phyloP scores from a whole-genome alignment of 1,284 basidiomycete genomes.

The Lentinula novae-zelandiae region DNA sequence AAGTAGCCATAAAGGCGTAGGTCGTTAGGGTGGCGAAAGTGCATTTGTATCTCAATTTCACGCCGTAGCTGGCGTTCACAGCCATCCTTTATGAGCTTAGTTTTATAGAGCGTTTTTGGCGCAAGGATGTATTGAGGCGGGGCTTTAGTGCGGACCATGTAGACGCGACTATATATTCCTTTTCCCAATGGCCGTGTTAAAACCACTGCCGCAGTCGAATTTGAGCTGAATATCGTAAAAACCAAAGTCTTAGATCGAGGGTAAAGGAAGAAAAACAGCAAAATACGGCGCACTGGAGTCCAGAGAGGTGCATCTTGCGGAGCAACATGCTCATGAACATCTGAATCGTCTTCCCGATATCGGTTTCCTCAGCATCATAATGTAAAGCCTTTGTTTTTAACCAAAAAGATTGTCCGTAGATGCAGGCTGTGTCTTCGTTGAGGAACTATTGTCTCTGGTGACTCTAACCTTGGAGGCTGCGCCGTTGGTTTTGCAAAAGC shows the following conservation, averaged over 20 bases:
- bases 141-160: constrained; percentile 92
- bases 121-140: constrained; percentile 92
- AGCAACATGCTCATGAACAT: constrained; percentile 57
- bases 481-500: constrained; percentile 6
- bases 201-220: constrained; percentile 77
- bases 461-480: constrained; percentile 11
- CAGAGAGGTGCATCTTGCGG: constrained; percentile 73
- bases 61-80: constrained; percentile 68
- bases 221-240: constrained; percentile 37
- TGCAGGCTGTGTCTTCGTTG: background rate
- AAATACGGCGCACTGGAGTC: constrained; percentile 70
- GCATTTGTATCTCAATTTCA: constrained; percentile 97
- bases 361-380: constrained; percentile 24
- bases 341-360: constrained; percentile 80
- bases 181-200: constrained; percentile 90
- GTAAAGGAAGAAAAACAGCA: background rate
- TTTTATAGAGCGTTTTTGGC: constrained; percentile 96
- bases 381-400: constrained; percentile 12
- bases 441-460: constrained; percentile 9
- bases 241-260: background rate
- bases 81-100: constrained; percentile 46
- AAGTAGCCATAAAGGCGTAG: constrained; percentile 76
- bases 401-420: background rate
- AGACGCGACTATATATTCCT: constrained; percentile 98
- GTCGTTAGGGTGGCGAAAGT: constrained; percentile 94